Conservation (phyloP, 2,329 filamentous ascomycete genomes). For the Byssochlamys sp. region DNA sequence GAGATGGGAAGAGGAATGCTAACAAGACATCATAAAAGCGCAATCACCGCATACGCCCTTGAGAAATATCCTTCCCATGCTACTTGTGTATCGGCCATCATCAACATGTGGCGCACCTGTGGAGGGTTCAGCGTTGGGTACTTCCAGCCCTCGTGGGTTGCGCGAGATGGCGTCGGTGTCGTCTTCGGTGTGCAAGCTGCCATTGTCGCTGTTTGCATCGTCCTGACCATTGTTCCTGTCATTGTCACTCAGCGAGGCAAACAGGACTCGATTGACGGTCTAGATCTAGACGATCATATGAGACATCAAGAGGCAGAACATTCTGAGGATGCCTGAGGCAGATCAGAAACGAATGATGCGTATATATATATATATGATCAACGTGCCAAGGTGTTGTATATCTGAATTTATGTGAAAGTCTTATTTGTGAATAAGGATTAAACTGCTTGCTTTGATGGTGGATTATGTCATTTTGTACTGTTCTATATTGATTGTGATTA, state of each 20-base stretch:
- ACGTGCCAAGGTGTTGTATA: no score
- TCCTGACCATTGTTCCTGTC: conserved; percentile 21
- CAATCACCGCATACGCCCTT: conserved; percentile 28
- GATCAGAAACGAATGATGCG: no score
- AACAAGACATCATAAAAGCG: conserved; percentile 6
- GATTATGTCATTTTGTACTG: no score
- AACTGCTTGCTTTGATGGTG: no score
- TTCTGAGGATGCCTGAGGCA: no score
- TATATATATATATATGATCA: no score
- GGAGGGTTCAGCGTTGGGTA: conserved; percentile 31
- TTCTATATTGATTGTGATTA: no score
- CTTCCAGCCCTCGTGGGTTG: conserved; percentile 29
- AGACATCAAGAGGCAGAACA: not conserved
- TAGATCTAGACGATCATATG: not conserved
- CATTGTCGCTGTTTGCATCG: conserved; percentile 16
- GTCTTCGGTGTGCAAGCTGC: conserved; percentile 27
- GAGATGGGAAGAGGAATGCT: not conserved
- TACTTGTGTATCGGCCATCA: conserved; percentile 25
- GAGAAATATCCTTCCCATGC: conserved; percentile 28
- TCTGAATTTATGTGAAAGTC: no score
- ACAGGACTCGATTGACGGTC: not conserved
- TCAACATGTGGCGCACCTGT: conserved; percentile 32
- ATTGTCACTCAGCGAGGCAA: conserved; percentile 4
- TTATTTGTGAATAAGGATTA: no score
- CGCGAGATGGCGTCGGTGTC: conserved; percentile 19